Base-by-base conservation (phyloP, 2,329 filamentous ascomycete genomes). In the Colletotrichum scovillei region DNA sequence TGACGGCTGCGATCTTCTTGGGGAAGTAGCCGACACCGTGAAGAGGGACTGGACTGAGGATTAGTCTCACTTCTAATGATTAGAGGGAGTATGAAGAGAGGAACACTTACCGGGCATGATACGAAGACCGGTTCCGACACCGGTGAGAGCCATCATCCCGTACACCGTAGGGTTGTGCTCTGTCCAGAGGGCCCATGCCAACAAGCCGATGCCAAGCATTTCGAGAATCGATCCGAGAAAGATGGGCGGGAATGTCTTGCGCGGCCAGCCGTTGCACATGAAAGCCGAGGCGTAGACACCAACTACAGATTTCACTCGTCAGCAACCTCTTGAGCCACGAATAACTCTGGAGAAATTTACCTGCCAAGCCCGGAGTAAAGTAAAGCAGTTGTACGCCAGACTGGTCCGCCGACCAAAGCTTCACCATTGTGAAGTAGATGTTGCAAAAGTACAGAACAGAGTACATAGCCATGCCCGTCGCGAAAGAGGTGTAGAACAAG, bases 381-480 rank as follows among this genome's bases (percentile, higher is more conserved):
- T 88, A 93, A 1, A 93, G 81, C 12, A 94, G 82, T 71, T 91
- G 87, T 0, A 87, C 77, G 4, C 90, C 90, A 1, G 90, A 86
- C 62, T 88, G 78, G 28, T 86, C 87, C 32, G 82, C 84, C 32
- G 42, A 42, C 64, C 77, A 63, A 74, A 81, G 82, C 76, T 81
- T 80, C 4, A 93, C 91, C 19, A 92, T 81, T 2, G 89, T 88
- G 79, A 93, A 93, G 80, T 93, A 94, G 22, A 93, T 86, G 19
- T 89, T 90, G 76, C 92, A 89, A 76, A 93, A 94, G 79, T 93
- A 94, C 75, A 93, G 89, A 1, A 91, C 88, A 52, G 74, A 67
- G 67, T 75, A 88, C 84, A 86, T 87, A 65, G 84, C 86, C 76
- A 90, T 87, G 4, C 92, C 92, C 0, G 88, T 88, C 4, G 87